A percentile compares a stretch with the other conserved stretches of the same genome.
phyloP scores from a whole-genome alignment of 2,329 filamentous ascomycete species.

The Cadophora sp. region DNA sequence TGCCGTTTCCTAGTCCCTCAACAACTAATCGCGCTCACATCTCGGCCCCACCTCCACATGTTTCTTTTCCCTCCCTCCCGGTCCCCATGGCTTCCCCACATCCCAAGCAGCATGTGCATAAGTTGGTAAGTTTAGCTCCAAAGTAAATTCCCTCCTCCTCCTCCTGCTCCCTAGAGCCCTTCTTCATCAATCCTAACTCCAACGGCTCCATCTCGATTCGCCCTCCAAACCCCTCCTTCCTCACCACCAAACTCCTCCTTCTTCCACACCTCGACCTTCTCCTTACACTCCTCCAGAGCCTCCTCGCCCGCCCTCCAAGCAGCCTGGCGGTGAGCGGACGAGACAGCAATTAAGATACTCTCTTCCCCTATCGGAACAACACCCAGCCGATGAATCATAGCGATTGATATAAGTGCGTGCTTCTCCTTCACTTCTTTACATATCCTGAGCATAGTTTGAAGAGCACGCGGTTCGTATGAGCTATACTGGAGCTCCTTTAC shows the following conservation, averaged over 20 bases:
- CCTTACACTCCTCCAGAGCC: slow-evolving; percentile 86
- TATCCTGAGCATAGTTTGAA: slow-evolving; percentile 72
- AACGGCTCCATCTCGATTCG: slow-evolving; percentile 75
- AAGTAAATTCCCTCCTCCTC: background rate
- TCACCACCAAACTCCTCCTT: slow-evolving; percentile 83
- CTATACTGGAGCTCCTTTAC: slow-evolving; percentile 79
- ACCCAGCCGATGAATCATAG: slow-evolving; percentile 85
- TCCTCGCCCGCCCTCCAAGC: slow-evolving; percentile 92
- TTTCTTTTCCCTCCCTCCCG: slow-evolving; percentile 1
- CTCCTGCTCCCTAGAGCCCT: too few relatives aligned
- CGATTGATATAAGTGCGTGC: slow-evolving; percentile 74
- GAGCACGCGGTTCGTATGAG: slow-evolving; percentile 73
- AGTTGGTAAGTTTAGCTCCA: slow-evolving; percentile 1
- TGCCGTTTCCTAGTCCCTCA: too few relatives aligned
- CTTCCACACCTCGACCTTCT: slow-evolving; percentile 94
- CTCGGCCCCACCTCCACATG: background rate
- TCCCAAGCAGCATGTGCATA: background rate
- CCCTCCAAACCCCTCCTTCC: slow-evolving; percentile 81
- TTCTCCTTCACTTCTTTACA: slow-evolving; percentile 61
- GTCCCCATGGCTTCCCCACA: background rate
- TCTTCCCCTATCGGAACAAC: slow-evolving; percentile 90
- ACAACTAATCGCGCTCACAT: too few relatives aligned
- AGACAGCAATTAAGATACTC: slow-evolving; percentile 89
- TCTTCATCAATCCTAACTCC: slow-evolving; percentile 35
- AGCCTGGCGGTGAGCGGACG: slow-evolving; percentile 79